Percentiles rank a stretch among this genome's conserved stretches.
phyloP scores from a whole-genome alignment of 2,329 filamentous ascomycete species.

The Sarocladium oryzae region DNA sequence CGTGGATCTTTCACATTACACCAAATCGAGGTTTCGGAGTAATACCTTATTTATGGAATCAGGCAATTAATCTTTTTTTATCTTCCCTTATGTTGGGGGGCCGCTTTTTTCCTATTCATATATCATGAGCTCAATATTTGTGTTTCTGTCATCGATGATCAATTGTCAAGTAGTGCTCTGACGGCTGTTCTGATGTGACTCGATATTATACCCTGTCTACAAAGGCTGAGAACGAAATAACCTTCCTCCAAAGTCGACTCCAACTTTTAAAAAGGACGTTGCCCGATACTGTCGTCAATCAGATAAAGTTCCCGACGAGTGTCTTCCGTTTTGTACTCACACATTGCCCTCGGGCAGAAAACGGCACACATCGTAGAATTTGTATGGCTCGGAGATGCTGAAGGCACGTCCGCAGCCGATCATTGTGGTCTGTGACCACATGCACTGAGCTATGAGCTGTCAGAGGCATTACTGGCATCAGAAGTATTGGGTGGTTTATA shows the following conservation, averaged over 20 bases:
- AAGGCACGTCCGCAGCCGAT: constrained; percentile 28
- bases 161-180: too few relatives aligned
- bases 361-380: constrained; percentile 27
- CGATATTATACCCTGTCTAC: too few relatives aligned
- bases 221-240: too few relatives aligned
- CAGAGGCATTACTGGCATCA: background rate
- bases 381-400: constrained; percentile 24
- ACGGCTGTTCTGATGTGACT: too few relatives aligned
- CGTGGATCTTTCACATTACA: too few relatives aligned
- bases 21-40: too few relatives aligned
- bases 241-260: background rate
- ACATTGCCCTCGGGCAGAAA: constrained; percentile 29
- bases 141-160: too few relatives aligned
- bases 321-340: constrained; percentile 21
- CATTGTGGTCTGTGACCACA: constrained; percentile 27
- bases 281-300: constrained; percentile 17
- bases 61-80: too few relatives aligned
- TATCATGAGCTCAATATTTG: too few relatives aligned
- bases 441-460: constrained; percentile 25
- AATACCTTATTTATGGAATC: too few relatives aligned
- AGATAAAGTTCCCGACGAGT: background rate
- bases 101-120: too few relatives aligned
- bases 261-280: constrained; percentile 20
- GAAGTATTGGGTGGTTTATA: constrained; percentile 15
- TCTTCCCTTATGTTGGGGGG: too few relatives aligned